These are phyloP conservation scores for Pseudevernia furfuracea DNA, from an alignment of 495 filamentous ascomycete species.

Conservation along the genomic window DNA sequence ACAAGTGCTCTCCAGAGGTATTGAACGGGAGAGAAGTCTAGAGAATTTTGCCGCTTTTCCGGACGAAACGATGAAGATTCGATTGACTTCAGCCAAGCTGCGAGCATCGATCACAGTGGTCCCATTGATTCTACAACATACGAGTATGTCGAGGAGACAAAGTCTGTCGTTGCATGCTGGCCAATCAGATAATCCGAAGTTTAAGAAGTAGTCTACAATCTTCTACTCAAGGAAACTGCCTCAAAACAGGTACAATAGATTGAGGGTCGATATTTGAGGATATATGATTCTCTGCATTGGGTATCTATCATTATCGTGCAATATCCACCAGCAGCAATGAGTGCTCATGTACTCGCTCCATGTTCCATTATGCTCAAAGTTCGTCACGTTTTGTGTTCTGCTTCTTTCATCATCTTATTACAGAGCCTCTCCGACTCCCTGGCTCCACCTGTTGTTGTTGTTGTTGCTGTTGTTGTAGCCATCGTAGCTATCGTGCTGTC, in stretches of 20 bases:
- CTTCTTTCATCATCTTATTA: constrained; percentile 5
- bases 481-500: constrained; percentile 15
- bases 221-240: neutral
- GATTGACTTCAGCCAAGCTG: constrained; percentile 2
- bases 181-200: neutral
- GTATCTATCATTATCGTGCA: constrained; percentile 12
- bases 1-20: neutral
- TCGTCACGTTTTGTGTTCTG: neutral
- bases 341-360: constrained; percentile 3
- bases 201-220: too few relatives aligned
- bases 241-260: neutral
- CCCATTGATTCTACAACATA: too few relatives aligned
- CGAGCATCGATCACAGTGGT: too few relatives aligned
- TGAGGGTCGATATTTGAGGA: neutral
- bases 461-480: constrained; percentile 11
- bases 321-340: neutral
- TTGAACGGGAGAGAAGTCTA: neutral
- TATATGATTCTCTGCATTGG: neutral
- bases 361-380: neutral
- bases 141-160: neutral
- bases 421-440: constrained; percentile 24
- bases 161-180: neutral
- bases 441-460: constrained; percentile 14
- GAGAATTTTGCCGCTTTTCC: constrained; percentile 7
- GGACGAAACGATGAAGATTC: neutral